Evolutionary conservation across 257 asterid genomes (phyloP).

Genomic region (Cynanchum wilfordii): DNA sequence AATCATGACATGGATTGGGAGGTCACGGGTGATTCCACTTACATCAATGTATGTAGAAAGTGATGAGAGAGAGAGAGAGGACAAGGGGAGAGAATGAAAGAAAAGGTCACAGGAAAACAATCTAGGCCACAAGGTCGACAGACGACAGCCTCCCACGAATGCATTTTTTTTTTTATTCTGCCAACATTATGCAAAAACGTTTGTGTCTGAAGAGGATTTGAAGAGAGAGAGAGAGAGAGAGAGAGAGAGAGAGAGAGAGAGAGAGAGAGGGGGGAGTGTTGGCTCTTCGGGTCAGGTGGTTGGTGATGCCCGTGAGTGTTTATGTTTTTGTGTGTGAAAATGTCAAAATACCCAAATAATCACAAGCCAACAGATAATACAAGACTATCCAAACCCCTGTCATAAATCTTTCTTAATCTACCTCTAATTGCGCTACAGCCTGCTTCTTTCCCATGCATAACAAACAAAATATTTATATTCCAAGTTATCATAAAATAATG

Average conservation of each 20-base stretch:
- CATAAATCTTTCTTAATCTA: neutral
- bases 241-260: too few species aligned
- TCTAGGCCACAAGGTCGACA: conserved; percentile 28
- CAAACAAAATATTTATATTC: too few species aligned
- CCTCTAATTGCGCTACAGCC: neutral
- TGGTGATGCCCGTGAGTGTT: conserved; percentile 30
- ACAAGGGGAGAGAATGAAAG: neutral
- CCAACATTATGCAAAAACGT: neutral
- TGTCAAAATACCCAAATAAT: neutral
- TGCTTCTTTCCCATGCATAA: neutral
- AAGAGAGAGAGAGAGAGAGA: too few species aligned
- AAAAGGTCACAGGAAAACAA: conserved; percentile 34
- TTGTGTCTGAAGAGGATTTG: neutral
- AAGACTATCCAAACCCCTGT: neutral
- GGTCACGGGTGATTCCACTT: conserved; percentile 56
- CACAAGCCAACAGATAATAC: conserved; percentile 8
- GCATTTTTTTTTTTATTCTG: neutral
- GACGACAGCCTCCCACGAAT: conserved; percentile 12
- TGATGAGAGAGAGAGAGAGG: conserved; percentile 7
- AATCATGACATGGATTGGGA: conserved; percentile 22
- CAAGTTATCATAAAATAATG: too few species aligned
- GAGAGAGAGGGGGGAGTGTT: neutral
- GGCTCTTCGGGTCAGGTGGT: neutral
- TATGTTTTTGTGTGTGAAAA: conserved; percentile 5
- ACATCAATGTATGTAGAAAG: conserved; percentile 20